A percentile compares a stretch with the other conserved stretches of the same genome.
phyloP scores from a whole-genome alignment of 805 yeast genomes.

The Suhomyces pyralidae region DNA sequence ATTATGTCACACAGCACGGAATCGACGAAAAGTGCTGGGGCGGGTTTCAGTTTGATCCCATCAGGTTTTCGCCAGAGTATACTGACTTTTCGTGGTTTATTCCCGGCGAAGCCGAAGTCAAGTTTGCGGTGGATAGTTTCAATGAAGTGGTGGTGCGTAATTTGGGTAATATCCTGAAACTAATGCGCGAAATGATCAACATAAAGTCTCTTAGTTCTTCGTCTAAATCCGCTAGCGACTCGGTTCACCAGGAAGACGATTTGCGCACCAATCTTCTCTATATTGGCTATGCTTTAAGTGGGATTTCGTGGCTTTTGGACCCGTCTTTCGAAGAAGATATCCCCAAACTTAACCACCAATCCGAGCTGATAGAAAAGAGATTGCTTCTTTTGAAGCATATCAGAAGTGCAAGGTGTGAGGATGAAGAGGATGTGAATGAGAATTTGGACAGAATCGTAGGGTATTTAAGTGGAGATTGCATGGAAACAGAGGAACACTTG shows the following conservation, averaged over 20 bases:
- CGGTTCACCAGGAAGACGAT: slow-evolving; percentile 46
- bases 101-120: slow-evolving; percentile 57
- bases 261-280: slow-evolving; percentile 54
- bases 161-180: slow-evolving; percentile 39
- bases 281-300: slow-evolving; percentile 61
- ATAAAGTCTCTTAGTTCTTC: too few species aligned
- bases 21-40: slow-evolving; percentile 67
- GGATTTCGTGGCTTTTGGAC: slow-evolving; percentile 69
- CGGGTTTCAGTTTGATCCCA: slow-evolving; percentile 56
- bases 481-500: background rate
- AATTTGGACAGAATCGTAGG: slow-evolving; percentile 33
- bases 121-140: slow-evolving; percentile 59
- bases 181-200: slow-evolving; percentile 26
- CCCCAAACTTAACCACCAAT: slow-evolving; percentile 32
- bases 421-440: slow-evolving; percentile 28
- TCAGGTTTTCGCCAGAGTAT: slow-evolving; percentile 47
- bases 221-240: slow-evolving; percentile 10
- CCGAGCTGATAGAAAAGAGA: slow-evolving; percentile 33
- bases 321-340: slow-evolving; percentile 57
- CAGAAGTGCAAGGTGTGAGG: slow-evolving; percentile 23
- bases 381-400: slow-evolving; percentile 32
- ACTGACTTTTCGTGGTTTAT: slow-evolving; percentile 70
- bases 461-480: slow-evolving; percentile 14
- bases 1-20: slow-evolving; percentile 33
- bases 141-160: slow-evolving; percentile 45